A percentile compares a stretch with the other conserved stretches of the same genome.
Conservation (phyloP, 108 stramenopile species). For the Cyclotella cryptica region DNA sequence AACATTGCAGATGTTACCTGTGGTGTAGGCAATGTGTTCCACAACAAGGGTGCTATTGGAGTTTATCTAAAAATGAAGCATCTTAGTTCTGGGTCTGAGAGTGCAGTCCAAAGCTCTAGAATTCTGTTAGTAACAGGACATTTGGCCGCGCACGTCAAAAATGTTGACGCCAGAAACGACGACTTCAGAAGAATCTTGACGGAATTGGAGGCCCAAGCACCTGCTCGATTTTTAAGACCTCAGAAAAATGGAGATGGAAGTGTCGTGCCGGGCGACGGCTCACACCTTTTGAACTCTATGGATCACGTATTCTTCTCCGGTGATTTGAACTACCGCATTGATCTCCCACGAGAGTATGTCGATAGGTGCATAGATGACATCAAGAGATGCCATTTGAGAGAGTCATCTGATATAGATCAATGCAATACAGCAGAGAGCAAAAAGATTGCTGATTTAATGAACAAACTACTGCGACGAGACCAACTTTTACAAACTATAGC, state of each 20-base stretch:
- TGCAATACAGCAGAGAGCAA: slow-evolving; percentile 6
- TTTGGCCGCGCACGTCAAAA: slow-evolving; percentile 90
- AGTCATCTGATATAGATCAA: not conserved
- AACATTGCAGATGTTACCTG: slow-evolving; percentile 87
- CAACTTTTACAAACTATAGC: slow-evolving; percentile 73
- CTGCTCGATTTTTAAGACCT: slow-evolving; percentile 69
- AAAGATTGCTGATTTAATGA: slow-evolving; percentile 37
- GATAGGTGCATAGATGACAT: slow-evolving; percentile 61
- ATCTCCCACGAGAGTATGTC: slow-evolving; percentile 78
- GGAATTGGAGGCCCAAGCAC: slow-evolving; percentile 86
- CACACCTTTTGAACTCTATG: slow-evolving; percentile 69
- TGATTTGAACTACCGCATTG: slow-evolving; percentile 87
- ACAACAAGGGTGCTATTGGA: slow-evolving; percentile 92
- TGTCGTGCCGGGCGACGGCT: slow-evolving; percentile 41
- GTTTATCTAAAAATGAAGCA: slow-evolving; percentile 77
- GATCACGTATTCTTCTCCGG: slow-evolving; percentile 88
- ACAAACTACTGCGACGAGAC: slow-evolving; percentile 69
- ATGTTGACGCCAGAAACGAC: slow-evolving; percentile 79
- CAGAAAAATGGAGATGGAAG: slow-evolving; percentile 33
- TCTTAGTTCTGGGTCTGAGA: slow-evolving; percentile 22
- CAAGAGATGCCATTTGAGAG: slow-evolving; percentile 17
- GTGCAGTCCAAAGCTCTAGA: slow-evolving; percentile 58
- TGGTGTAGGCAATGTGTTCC: slow-evolving; percentile 91
- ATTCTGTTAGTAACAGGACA: slow-evolving; percentile 87
- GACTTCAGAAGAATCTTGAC: slow-evolving; percentile 87